These are phyloP conservation scores for Phaeosphaeria sp. DNA, from an alignment of 2,329 filamentous ascomycete genomes.

Conservation along the genomic window DNA sequence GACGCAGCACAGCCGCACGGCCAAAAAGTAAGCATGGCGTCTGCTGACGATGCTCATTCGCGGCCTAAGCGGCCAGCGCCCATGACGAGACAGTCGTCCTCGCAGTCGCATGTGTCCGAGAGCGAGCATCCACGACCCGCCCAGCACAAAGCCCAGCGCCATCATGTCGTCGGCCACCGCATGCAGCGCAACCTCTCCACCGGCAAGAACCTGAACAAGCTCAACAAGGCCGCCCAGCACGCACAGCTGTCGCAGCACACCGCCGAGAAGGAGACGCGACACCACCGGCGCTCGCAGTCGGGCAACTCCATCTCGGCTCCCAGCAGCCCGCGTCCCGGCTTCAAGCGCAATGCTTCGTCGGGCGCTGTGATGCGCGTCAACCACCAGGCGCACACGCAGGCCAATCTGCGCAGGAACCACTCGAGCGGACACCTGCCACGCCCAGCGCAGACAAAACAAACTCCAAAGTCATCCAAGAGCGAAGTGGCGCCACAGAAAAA, in stretches of 20 bases:
- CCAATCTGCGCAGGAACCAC: slow-evolving; percentile 49
- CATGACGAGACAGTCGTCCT: slow-evolving; percentile 47
- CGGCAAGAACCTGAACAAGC: slow-evolving; percentile 53
- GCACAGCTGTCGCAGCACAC: slow-evolving; percentile 22
- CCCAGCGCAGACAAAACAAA: slow-evolving; percentile 48
- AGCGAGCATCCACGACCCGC: slow-evolving; percentile 27
- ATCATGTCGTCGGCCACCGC: slow-evolving; percentile 51
- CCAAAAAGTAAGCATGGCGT: slow-evolving; percentile 43
- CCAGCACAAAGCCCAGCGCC: slow-evolving; percentile 44
- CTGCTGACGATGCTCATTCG: slow-evolving; percentile 42
- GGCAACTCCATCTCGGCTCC: slow-evolving; percentile 44
- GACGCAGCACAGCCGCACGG: slow-evolving; percentile 24
- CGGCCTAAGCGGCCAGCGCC: slow-evolving; percentile 44
- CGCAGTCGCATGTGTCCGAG: slow-evolving; percentile 46
- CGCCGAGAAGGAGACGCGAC: slow-evolving; percentile 36
- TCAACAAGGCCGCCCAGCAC: slow-evolving; percentile 41
- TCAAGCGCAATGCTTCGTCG: slow-evolving; percentile 53
- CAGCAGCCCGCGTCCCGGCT: slow-evolving; percentile 47
- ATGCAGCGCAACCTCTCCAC: slow-evolving; percentile 49
- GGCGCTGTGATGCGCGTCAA: slow-evolving; percentile 45
- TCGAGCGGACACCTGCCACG: slow-evolving; percentile 55
- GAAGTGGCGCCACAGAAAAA: slow-evolving; percentile 38
- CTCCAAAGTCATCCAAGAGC: slow-evolving; percentile 45
- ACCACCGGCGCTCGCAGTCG: slow-evolving; percentile 48
- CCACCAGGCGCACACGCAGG: slow-evolving; percentile 42